Evolutionary conservation across 768 basidiomycete species (phyloP), one percentile per base, ranked within the genome.

Genomic region (Russula olivacea): DNA sequence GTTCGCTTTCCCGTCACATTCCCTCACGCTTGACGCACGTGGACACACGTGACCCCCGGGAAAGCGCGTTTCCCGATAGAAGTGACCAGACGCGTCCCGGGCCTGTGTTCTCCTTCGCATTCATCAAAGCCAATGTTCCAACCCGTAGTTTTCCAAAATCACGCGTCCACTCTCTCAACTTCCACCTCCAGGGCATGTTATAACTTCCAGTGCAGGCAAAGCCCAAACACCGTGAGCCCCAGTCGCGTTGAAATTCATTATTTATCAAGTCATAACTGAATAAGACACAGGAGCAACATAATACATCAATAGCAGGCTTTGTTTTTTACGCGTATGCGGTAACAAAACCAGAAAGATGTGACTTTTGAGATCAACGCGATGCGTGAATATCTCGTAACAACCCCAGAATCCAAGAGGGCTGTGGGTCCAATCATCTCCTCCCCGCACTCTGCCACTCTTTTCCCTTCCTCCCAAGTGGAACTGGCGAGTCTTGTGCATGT

Each of bases 381-480:
- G 38, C 6, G 30, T 14, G 23, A 47, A 47, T 40, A 11, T 53
- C 50, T n/a, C n/a, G n/a, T n/a, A n/a, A n/a, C n/a, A n/a, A n/a
- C n/a, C n/a, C n/a, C n/a, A n/a, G n/a, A n/a, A n/a, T n/a, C 30
- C 9, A 50, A 3, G 3, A 36, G 5, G 32, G 14, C 9, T 38
- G 1, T 3, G 14, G n/a, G 50, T 40, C 34, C 12, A 23, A 48
- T 62, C 48, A 64, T 34, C 63, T 52, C 54, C 63, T 60, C 32
- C 58, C 58, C 1, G 38, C 21, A 0, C 58, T 53, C 58, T 64
- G 63, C 32, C 58, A 45, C n/a, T 64, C 63, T 9, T 64, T 64
- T 15, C 58, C 63, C 34, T 64, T 64, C 58, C 48, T 64, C 58
- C 58, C 63, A 28, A 60, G 58, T 11, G 58, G 63, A 6, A 55